Percentiles rank a stretch among this genome's conserved stretches.
Conservation (phyloP, 2,329 filamentous ascomycete genomes). For the Bipolaris gigantea region DNA sequence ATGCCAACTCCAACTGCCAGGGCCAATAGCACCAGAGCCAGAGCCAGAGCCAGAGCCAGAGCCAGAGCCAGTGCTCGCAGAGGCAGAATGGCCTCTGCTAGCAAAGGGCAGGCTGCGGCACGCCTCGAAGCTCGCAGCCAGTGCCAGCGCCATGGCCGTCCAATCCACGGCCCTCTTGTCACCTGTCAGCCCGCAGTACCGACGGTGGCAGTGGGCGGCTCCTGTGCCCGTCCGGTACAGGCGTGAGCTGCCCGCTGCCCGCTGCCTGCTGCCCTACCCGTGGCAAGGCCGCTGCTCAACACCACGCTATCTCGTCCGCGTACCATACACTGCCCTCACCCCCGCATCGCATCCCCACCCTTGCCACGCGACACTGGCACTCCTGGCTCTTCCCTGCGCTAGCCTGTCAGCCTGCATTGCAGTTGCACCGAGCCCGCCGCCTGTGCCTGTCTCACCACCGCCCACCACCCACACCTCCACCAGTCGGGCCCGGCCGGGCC, state of each 20-base stretch:
- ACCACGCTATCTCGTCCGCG: conserved; percentile 11
- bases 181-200: not conserved
- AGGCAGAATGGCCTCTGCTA: too few species aligned
- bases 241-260: not conserved
- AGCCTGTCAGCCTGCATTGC: conserved; percentile 16
- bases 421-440: conserved; percentile 22
- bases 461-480: not conserved
- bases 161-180: not conserved
- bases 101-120: not conserved
- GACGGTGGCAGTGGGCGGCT: not conserved
- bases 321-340: not conserved
- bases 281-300: conserved; percentile 15
- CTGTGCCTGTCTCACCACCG: conserved; percentile 2
- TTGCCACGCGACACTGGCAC: conserved; percentile 1
- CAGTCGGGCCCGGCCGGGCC: not conserved
- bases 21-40: too few species aligned
- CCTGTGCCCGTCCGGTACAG: not conserved
- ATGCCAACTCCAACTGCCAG: not conserved
- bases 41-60: not conserved
- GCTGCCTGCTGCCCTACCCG: not conserved
- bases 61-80: too few species aligned
- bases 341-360: conserved; percentile 2
- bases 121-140: not conserved
- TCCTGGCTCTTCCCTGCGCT: conserved; percentile 20
- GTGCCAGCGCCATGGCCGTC: not conserved